Evolutionary conservation across 495 filamentous ascomycete species (phyloP).

Genomic region (Thermothielavioides terrestris): DNA sequence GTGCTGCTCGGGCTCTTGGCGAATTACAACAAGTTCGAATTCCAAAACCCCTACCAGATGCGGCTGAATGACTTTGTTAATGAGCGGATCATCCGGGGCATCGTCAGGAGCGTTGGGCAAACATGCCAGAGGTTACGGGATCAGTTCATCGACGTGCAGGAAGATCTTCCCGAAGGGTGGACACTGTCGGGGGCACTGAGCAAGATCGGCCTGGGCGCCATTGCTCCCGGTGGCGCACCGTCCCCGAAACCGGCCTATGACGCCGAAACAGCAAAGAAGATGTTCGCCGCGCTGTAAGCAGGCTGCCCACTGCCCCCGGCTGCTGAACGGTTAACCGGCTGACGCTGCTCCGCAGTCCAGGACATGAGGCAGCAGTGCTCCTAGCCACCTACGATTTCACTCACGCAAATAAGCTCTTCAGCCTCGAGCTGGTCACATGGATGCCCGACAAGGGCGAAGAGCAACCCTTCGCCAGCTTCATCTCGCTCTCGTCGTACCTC

Average conservation of each 20-base stretch:
- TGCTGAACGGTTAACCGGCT: no score
- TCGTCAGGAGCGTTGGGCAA: conserved; percentile 63
- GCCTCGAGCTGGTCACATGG: conserved; percentile 66
- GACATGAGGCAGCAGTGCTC: conserved; percentile 65
- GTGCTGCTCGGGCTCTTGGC: conserved; percentile 79
- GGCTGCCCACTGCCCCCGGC: no score
- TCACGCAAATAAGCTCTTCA: conserved; percentile 92
- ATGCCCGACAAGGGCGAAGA: conserved; percentile 58
- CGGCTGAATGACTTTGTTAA: conserved; percentile 98
- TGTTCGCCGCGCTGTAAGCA: conserved; percentile 58
- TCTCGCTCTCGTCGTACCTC: conserved; percentile 87
- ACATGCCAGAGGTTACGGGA: conserved; percentile 57
- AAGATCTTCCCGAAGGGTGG: conserved; percentile 91
- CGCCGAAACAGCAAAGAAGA: conserved; percentile 65
- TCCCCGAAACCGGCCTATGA: conserved; percentile 48
- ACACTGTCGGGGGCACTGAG: conserved; percentile 65
- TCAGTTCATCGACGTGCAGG: conserved; percentile 80
- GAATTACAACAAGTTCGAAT: conserved; percentile 99
- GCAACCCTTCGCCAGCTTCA: conserved; percentile 68
- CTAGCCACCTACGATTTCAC: conserved; percentile 88
- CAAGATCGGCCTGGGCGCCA: conserved; percentile 74
- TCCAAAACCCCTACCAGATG: conserved; percentile 92
- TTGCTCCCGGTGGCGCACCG: conserved; percentile 59
- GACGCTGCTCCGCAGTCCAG: conserved; percentile 61
- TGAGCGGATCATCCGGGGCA: conserved; percentile 73